These are phyloP conservation scores for Massarina eburnea DNA, from an alignment of 2,329 filamentous ascomycete species.

Conservation along the genomic window DNA sequence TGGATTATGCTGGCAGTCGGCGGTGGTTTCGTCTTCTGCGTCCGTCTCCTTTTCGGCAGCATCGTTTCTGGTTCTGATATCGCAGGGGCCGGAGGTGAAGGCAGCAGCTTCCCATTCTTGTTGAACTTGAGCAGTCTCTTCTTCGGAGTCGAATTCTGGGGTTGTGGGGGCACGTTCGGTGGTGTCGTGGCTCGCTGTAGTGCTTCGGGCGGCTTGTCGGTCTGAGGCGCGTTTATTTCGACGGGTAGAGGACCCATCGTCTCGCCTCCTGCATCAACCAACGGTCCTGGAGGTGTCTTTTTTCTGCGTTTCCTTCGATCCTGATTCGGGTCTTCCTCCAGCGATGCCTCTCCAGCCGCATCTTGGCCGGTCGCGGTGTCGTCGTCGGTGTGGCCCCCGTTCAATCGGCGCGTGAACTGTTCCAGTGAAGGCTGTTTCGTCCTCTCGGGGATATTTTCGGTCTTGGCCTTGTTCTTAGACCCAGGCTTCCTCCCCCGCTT, in stretches of 20 bases:
- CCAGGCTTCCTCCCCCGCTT: constrained; percentile 27
- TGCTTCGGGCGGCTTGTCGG: not conserved
- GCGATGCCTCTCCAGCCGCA: constrained; percentile 6
- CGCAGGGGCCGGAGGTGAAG: constrained; percentile 32
- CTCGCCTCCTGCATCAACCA: not conserved
- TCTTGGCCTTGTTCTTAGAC: constrained; percentile 15
- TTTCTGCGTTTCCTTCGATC: constrained; percentile 43
- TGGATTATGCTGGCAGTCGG: constrained; percentile 56
- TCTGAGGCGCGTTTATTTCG: not conserved
- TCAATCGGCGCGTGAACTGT: constrained; percentile 22
- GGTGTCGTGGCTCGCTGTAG: not conserved
- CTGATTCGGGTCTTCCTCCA: constrained; percentile 34
- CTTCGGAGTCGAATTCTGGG: constrained; percentile 20
- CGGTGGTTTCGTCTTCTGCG: constrained; percentile 26
- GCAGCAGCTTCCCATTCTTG: constrained; percentile 50
- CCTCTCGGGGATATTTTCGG: constrained; percentile 1
- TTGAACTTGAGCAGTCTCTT: constrained; percentile 45
- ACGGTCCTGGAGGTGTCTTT: constrained; percentile 32
- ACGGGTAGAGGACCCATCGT: not conserved
- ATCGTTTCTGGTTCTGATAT: constrained; percentile 19
- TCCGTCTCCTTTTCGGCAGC: constrained; percentile 51
- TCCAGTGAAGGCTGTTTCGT: constrained; percentile 32
- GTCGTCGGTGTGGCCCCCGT: not conserved
- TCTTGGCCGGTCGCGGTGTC: not conserved
- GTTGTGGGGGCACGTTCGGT: not conserved